These are phyloP conservation scores for Botrytis tulipae DNA, from an alignment of 2,329 filamentous ascomycete genomes.

Conservation along the genomic window DNA sequence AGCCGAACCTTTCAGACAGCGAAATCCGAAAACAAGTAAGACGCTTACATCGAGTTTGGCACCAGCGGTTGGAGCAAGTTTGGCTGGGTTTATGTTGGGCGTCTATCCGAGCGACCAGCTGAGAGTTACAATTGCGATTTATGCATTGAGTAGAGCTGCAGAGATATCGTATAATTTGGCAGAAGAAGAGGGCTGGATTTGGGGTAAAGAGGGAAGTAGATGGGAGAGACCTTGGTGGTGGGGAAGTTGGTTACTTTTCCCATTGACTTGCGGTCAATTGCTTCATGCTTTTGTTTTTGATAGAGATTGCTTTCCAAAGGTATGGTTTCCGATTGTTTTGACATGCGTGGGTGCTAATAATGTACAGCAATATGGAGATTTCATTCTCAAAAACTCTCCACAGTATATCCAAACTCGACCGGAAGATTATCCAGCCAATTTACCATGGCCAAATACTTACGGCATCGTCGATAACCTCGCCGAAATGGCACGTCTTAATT, in stretches of 20 bases:
- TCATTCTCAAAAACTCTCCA: slow-evolving; percentile 68
- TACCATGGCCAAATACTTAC: slow-evolving; percentile 72
- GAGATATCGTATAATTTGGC: slow-evolving; percentile 85
- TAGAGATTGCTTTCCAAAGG: slow-evolving; percentile 67
- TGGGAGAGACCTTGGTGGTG: slow-evolving; percentile 76
- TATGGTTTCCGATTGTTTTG: slow-evolving; percentile 42
- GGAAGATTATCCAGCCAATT: slow-evolving; percentile 59
- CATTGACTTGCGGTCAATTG: slow-evolving; percentile 71
- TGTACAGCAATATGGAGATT: slow-evolving; percentile 52
- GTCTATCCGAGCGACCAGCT: slow-evolving; percentile 68
- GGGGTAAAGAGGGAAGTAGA: slow-evolving; percentile 55
- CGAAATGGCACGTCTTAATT: slow-evolving; percentile 75
- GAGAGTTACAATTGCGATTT: slow-evolving; percentile 78
- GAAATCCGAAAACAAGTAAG: slow-evolving; percentile 74
- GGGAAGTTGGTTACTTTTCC: slow-evolving; percentile 80
- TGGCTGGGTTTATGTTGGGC: slow-evolving; percentile 80
- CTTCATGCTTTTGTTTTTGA: slow-evolving; percentile 76
- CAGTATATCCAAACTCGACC: slow-evolving; percentile 78
- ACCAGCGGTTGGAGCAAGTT: slow-evolving; percentile 83
- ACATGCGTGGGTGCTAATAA: slow-evolving; percentile 17
- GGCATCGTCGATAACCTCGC: slow-evolving; percentile 79
- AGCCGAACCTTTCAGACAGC: slow-evolving; percentile 74
- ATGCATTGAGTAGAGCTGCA: slow-evolving; percentile 73
- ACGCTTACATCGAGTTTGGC: slow-evolving; percentile 80
- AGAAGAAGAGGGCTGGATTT: slow-evolving; percentile 69